Evolutionary conservation across 2,329 filamentous ascomycete genomes (phyloP).

Genomic region (Blumeriella jaapii): DNA sequence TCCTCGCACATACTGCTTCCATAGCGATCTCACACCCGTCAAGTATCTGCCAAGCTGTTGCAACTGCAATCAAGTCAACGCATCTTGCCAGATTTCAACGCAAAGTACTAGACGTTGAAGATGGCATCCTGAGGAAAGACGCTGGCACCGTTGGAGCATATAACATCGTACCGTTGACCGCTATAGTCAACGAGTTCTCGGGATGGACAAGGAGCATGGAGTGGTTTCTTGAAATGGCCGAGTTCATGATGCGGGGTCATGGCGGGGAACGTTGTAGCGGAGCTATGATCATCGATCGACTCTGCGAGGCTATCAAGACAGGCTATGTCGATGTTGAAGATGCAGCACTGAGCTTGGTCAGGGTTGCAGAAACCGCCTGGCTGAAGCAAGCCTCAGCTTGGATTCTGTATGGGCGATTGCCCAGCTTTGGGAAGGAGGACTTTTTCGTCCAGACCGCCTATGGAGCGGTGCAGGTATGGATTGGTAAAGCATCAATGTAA

Average conservation of each 20-base stretch:
- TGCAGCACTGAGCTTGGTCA: slow-evolving; percentile 61
- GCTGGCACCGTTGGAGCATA: slow-evolving; percentile 77
- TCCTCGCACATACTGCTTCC: slow-evolving; percentile 53
- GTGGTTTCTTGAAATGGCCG: slow-evolving; percentile 68
- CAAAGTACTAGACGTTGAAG: slow-evolving; percentile 77
- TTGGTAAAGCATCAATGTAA: too few relatives aligned
- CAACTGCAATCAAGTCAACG: slow-evolving; percentile 60
- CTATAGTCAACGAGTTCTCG: slow-evolving; percentile 73
- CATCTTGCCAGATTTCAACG: slow-evolving; percentile 74
- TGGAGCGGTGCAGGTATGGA: slow-evolving; percentile 27
- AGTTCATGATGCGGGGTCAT: slow-evolving; percentile 47
- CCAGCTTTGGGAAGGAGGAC: slow-evolving; percentile 65
- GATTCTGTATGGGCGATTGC: slow-evolving; percentile 79
- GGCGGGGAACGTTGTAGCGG: slow-evolving; percentile 42
- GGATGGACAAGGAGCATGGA: slow-evolving; percentile 75
- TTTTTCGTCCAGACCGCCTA: slow-evolving; percentile 61
- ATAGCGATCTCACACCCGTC: slow-evolving; percentile 65
- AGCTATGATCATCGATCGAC: slow-evolving; percentile 62
- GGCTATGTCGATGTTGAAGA: slow-evolving; percentile 80
- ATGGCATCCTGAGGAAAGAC: slow-evolving; percentile 63
- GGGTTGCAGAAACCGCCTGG: slow-evolving; percentile 79
- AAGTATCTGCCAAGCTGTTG: slow-evolving; percentile 77
- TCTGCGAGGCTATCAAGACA: slow-evolving; percentile 69
- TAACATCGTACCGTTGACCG: slow-evolving; percentile 83
- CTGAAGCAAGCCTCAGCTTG: slow-evolving; percentile 81